Base-by-base conservation (phyloP, 495 filamentous ascomycete species). In the Mycothermus thermophilus region DNA sequence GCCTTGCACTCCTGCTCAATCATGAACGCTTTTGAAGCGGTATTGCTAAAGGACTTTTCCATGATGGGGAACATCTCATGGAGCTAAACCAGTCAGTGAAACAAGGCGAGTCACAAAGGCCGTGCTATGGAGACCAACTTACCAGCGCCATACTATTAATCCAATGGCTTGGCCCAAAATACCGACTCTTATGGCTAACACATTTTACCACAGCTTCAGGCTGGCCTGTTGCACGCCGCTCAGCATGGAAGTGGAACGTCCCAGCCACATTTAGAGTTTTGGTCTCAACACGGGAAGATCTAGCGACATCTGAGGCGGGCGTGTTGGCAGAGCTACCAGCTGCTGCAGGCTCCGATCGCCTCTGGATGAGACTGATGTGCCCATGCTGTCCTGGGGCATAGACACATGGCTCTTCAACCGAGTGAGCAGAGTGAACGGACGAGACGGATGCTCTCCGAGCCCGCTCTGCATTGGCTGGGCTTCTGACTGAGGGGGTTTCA, bases 131-230 rank as follows among this genome's bases (percentile, higher is more conserved):
- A 63, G 55, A 62, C 12, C 30, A 22, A 52, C 57, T 35, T 57
- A 71, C 69, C 30, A 63, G 30, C 12, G 43, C 30, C 8, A 59
- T 37, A 0, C 54, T 57, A 38, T 57, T 64, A 8, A 69, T 51
- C 71, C 67, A 77, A 45, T 74, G 69, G 33, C 66, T 74, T 33
- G 68, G 69, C 0, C 71, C 72, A 44, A 73, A 70, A 3, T 67
- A 27, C 0, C 71, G 60, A 0, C 55, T 58, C 48, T 75, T 74
- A 40, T 73, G 67, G n/a, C 57, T 55, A 22, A 73, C 55, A 16
- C 57, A 54, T 8, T 25, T 24, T 0, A 3, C 57, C 54, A 40
- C 33, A 0, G 23, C 19, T 15, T 37, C 44, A 1, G 67, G 55
- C 0, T 46, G 35, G 10, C 48, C 44, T 14, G 37, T 21, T 13